Percentiles rank a stretch among this genome's conserved stretches.
Conservation (phyloP, 164 flowering plant genomes). For the Vitis riparia region DNA sequence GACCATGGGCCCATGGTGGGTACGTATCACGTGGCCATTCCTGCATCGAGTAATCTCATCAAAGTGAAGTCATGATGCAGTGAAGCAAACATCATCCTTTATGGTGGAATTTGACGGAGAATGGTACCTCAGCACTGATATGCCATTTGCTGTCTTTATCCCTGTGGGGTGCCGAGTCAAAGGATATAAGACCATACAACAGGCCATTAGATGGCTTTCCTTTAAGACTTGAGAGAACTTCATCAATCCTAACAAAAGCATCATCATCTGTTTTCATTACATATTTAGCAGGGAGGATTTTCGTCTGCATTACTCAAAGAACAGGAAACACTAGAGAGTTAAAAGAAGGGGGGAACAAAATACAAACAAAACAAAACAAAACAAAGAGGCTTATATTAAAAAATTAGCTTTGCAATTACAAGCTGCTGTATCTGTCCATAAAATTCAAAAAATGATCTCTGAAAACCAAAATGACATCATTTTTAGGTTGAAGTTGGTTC, state of each 20-base stretch:
- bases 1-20: constrained; percentile 99
- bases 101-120: neutral
- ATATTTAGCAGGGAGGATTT: constrained; percentile 80
- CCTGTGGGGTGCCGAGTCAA: constrained; percentile 67
- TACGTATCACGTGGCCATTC: constrained; percentile 76
- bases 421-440: too few species aligned
- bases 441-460: too few species aligned
- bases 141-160: constrained; percentile 85
- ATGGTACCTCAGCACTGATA: constrained; percentile 68
- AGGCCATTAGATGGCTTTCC: constrained; percentile 58
- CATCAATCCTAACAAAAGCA: constrained; percentile 90
- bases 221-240: constrained; percentile 65
- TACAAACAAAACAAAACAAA: neutral
- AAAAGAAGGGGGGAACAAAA: neutral
- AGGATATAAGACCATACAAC: constrained; percentile 75
- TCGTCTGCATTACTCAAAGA: constrained; percentile 47
- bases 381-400: neutral
- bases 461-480: too few species aligned
- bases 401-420: neutral
- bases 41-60: constrained; percentile 31
- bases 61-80: neutral
- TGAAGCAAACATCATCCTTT: neutral
- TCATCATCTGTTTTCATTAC: constrained; percentile 97
- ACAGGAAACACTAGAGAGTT: neutral
- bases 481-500: too few species aligned